These are phyloP conservation scores for Aspergillus egyptiacus DNA, from an alignment of 495 filamentous ascomycete genomes.

Conservation along the genomic window DNA sequence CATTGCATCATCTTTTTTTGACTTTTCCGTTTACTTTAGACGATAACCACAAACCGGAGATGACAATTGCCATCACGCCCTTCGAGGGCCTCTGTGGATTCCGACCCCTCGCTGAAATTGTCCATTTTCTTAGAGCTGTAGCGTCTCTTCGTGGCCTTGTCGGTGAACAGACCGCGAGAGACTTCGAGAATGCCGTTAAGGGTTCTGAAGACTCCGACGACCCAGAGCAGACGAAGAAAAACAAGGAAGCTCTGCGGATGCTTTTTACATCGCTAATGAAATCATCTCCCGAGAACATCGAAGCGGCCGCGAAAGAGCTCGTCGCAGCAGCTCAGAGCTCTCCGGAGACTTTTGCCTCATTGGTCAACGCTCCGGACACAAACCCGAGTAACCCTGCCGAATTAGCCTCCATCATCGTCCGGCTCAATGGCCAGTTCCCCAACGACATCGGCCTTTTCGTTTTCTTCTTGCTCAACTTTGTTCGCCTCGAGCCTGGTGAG, in stretches of 20 bases:
- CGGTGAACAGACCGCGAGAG: slow-evolving; percentile 57
- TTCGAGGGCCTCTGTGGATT: slow-evolving; percentile 97
- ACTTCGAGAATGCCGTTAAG: slow-evolving; percentile 63
- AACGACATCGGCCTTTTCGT: slow-evolving; percentile 73
- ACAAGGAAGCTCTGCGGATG: slow-evolving; percentile 74
- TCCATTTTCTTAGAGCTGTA: slow-evolving; percentile 73
- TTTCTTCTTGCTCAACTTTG: slow-evolving; percentile 77
- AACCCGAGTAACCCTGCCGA: slow-evolving; percentile 42
- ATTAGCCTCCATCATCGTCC: slow-evolving; percentile 67
- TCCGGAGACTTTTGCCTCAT: slow-evolving; percentile 37
- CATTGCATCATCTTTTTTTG: background rate
- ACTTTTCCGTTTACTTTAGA: slow-evolving; percentile 40
- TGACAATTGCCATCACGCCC: slow-evolving; percentile 93
- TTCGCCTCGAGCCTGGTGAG: slow-evolving; percentile 76
- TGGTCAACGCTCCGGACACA: slow-evolving; percentile 29
- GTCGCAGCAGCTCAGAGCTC: slow-evolving; percentile 59
- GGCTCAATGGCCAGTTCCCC: slow-evolving; percentile 73
- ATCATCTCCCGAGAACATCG: slow-evolving; percentile 58
- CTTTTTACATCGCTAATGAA: slow-evolving; percentile 78
- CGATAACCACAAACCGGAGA: slow-evolving; percentile 99
- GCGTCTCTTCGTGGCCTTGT: slow-evolving; percentile 70
- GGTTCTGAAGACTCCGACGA: slow-evolving; percentile 58
- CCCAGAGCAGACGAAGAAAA: slow-evolving; percentile 49
- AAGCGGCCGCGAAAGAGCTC: slow-evolving; percentile 57
- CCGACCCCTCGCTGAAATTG: slow-evolving; percentile 77